Evolutionary conservation across 2,329 filamentous ascomycete species (phyloP), one percentile per base, ranked within the genome.

Genomic region (Aureobasidium sp.): DNA sequence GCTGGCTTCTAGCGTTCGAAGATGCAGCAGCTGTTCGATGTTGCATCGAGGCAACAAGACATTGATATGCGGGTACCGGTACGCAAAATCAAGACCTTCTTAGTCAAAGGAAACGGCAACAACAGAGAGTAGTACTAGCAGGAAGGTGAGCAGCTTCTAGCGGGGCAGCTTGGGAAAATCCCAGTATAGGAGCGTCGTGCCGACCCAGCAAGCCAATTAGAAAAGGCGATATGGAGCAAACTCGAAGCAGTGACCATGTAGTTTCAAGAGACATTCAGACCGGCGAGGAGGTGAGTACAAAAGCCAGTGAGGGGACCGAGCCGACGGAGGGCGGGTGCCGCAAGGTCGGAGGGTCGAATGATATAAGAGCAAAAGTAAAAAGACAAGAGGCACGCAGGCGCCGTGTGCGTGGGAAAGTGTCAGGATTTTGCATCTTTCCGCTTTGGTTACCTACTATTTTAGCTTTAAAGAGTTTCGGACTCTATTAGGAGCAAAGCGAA

Each of bases 1-100:
- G 71, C 70, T 58, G 72, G 65, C 62, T 69, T 72, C 63, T 69
- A 66, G 63, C 63, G 44, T 63, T 61, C 49, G 59, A 60, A 60
- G 57, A 57, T 22, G 59, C 57, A 58, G 62, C 60, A 48, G 62
- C 56, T 57, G 63, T 59, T 39, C 62, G 63, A 56, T 61, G 45
- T 62, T 66, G 64, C 64, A 64, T 63, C 61, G 53, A 58, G 61
- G 45, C 54, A 58, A 59, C 45, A 54, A 60, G 54, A 63, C 61
- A 63, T 63, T 57, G 61, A 48, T 44, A 52, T 60, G 47, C 33
- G 45, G 45, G 35, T 60, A 60, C 22, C 37, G 50, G 50, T 57
- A 57, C 40, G 45, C 54, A 44, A 60, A 60, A 31, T 50, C 44
- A 49, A 24, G 45, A 19, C 56, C 35, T 60, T 60, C 27, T 60